Evolutionary conservation across 2,329 filamentous ascomycete genomes (phyloP), one percentile per base, ranked within the genome.

Genomic region (Cercospora sp.): DNA sequence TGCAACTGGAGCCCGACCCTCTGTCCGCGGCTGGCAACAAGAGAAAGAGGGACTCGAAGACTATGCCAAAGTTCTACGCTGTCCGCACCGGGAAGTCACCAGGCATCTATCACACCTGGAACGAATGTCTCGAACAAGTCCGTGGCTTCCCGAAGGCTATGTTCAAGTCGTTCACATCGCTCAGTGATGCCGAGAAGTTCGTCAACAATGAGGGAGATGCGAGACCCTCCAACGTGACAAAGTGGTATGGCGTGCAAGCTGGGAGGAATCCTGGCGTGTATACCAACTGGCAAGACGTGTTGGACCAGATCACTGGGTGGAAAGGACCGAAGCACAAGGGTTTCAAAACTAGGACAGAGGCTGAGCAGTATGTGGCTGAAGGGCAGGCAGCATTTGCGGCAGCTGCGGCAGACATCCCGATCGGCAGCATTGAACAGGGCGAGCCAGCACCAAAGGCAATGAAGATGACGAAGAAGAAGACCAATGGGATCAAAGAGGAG

Each of bases 121-220:
- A 80, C 53, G 88, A 90, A 69, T 89, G 87, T 73, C 80, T 89
- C 69, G 81, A 81, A 31, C 88, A 90, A 76, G 84, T 89, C 58
- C 86, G 82, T 60, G 88, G 88, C 23, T 87, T 84, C 74, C 75
- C 76, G 85, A 88, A 77, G 75, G 80, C 72, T 76, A 79, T 69
- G 67, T 79, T 91, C 83, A 94, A 95, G 81, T 92, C 91, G 1
- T 97, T 97, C 77, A 81, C 84, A 9, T 88, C 86, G 0, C 82
- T 85, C 67, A 86, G 89, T 70, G 93, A 97, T 68, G 94, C 94
- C n/a, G 86, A 91, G 74, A 88, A 87, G 1, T 97, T 92, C 77
- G 84, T 92, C 28, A 91, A 91, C 58, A 85, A 85, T 72, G 84
- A 85, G 66, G 70, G 72, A 13, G 66, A 63, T 20, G 66, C 63